A percentile compares a stretch with the other conserved stretches of the same genome.
These are phyloP conservation scores for Oryza meridionalis DNA, from an alignment of 176 grass and related monocot species.

Conservation along the genomic window DNA sequence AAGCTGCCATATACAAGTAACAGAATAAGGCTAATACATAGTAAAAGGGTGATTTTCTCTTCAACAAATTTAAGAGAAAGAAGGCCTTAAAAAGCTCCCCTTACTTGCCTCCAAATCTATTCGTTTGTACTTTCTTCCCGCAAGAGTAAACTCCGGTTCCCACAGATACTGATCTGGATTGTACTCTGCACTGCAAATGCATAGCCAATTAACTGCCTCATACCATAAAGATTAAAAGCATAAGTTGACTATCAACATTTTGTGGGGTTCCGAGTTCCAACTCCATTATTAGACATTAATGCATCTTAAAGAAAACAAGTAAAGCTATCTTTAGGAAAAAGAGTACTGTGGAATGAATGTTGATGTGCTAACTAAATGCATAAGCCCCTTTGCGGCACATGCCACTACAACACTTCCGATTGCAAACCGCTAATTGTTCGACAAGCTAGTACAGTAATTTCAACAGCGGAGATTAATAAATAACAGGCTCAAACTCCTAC, in stretches of 20 bases:
- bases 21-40: conserved; percentile 36
- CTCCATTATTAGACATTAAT: not conserved
- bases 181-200: conserved; percentile 88
- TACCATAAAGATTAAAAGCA: not conserved
- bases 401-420: not conserved
- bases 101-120: conserved; percentile 99
- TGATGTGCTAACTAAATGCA: conserved; percentile 19
- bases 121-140: conserved; percentile 89
- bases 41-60: conserved; percentile 23
- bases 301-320: conserved; percentile 3
- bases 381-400: not conserved
- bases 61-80: conserved; percentile 39
- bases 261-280: not conserved
- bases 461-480: not conserved
- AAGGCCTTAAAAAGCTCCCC: conserved; percentile 58
- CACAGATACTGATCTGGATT: conserved; percentile 98
- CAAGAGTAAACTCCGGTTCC: conserved; percentile 96
- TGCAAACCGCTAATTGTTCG: not conserved
- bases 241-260: not conserved
- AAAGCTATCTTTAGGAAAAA: conserved; percentile 18
- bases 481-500: not conserved
- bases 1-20: conserved; percentile 63
- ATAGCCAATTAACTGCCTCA: conserved; percentile 25
- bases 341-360: conserved; percentile 18
- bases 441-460: not conserved